Conservation (phyloP, 805 yeast genomes). For the Candida dajiaensis region DNA sequence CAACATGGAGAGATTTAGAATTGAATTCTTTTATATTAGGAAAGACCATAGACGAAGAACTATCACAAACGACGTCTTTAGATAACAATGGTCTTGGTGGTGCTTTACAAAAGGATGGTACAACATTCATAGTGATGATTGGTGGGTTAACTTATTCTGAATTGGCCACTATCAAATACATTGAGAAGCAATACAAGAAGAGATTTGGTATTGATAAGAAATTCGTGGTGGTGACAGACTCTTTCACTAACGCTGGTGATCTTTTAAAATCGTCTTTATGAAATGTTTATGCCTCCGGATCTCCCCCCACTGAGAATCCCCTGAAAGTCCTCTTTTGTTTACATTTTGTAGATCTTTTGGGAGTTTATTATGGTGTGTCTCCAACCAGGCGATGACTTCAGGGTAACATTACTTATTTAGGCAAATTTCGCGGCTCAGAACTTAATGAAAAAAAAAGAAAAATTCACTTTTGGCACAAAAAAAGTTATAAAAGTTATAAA, state of each 20-base stretch:
- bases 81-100: constrained; percentile 15
- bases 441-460: neutral
- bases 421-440: neutral
- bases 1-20: constrained; percentile 35
- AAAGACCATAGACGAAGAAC: constrained; percentile 25
- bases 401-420: neutral
- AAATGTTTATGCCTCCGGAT: neutral
- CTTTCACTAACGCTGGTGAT: constrained; percentile 37
- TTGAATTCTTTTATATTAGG: constrained; percentile 31
- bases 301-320: no score
- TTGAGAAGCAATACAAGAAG: constrained; percentile 40
- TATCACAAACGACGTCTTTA: constrained; percentile 8
- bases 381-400: constrained; percentile 3
- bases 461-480: neutral
- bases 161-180: constrained; percentile 58
- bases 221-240: constrained; percentile 43
- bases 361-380: neutral
- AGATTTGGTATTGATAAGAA: constrained; percentile 29
- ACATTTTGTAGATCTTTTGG: no score
- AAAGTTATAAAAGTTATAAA: neutral
- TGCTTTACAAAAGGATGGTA: constrained; percentile 14
- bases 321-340: neutral
- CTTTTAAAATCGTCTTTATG: constrained; percentile 22
- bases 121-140: constrained; percentile 47
- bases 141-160: constrained; percentile 91